Base-by-base conservation (phyloP, 495 filamentous ascomycete genomes). In the Venustampulla echinocandica region DNA sequence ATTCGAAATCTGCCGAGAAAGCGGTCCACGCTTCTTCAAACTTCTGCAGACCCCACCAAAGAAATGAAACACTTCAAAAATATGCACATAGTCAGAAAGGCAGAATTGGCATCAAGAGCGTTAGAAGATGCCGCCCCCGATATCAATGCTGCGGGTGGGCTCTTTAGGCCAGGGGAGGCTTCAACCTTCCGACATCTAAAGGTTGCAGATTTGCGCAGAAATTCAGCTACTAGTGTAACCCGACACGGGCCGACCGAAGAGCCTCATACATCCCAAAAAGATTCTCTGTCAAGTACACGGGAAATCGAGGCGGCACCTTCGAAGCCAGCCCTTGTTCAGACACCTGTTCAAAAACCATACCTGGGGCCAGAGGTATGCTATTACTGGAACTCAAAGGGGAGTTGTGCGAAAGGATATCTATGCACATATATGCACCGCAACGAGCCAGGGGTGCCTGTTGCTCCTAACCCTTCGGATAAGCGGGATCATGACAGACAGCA, bases 91-190 rank as follows among this genome's bases (percentile, higher is more conserved):
- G 15, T 15, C 14, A 28, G 46, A n/a, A 59, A 53, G 19, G 56
- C 52, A 22, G 23, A 55, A 33, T n/a, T 53, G 18, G 44, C 48
- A 14, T 46, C 21, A 35, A 27, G 52, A 48, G 46, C 30, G 1
- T 22, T 44, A 13, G 49, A 49, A 20, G 56, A 59, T 21, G 22
- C 22, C 14, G 49, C 49, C n/a, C 56, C 56, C 10, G 49, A 59
- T 43, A 11, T 56, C 23, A 14, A 9, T 4, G 47, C 37, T 43
- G 2, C 50, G 7, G 56, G 56, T 39, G 52, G 49, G 20, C 35
- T 55, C 10, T 55, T 45, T 18, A 27, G 49, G 22, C 55, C 55
- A 10, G 34, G 45, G 17, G 42, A 49, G 17, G 35, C 42, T 15
- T 42, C 45, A 2, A 30, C 37, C 10, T 17, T 54, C 6, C 17